These are phyloP conservation scores for Clitopilus passeckerianus DNA, from an alignment of 768 basidiomycete genomes.

Conservation along the genomic window DNA sequence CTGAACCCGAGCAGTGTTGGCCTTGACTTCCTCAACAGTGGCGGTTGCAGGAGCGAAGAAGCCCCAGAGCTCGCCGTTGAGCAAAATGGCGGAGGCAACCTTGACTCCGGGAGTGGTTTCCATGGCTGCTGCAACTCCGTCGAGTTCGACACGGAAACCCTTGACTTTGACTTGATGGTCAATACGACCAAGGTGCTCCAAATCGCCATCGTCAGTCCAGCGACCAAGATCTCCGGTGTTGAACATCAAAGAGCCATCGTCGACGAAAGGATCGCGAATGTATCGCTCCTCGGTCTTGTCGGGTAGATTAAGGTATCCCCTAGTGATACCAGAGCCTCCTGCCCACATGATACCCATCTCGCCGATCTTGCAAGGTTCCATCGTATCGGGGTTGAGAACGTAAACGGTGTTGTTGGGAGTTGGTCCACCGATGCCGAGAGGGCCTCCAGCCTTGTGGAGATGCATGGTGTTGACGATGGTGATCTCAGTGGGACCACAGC, in stretches of 20 bases:
- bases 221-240: slow-evolving; percentile 58
- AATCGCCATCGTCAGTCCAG: slow-evolving; percentile 45
- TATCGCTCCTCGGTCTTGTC: slow-evolving; percentile 49
- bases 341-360: slow-evolving; percentile 46
- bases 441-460: slow-evolving; percentile 27
- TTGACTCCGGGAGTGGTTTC: slow-evolving; percentile 37
- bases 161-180: slow-evolving; percentile 62
- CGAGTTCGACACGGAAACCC: slow-evolving; percentile 61
- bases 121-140: slow-evolving; percentile 48
- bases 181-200: slow-evolving; percentile 52
- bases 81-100: slow-evolving; percentile 44
- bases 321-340: slow-evolving; percentile 46
- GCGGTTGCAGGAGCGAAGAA: slow-evolving; percentile 37
- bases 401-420: slow-evolving; percentile 41
- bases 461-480: slow-evolving; percentile 50
- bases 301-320: slow-evolving; percentile 49
- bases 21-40: slow-evolving; percentile 1
- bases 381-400: slow-evolving; percentile 26
- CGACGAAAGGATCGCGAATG: slow-evolving; percentile 40
- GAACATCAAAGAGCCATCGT: slow-evolving; percentile 52
- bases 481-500: slow-evolving; percentile 51
- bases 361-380: slow-evolving; percentile 26
- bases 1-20: slow-evolving; percentile 29
- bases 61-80: slow-evolving; percentile 51
- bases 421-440: slow-evolving; percentile 38